Conservation (phyloP, 805 yeast species). For the Yarrowia yakushimensis region DNA sequence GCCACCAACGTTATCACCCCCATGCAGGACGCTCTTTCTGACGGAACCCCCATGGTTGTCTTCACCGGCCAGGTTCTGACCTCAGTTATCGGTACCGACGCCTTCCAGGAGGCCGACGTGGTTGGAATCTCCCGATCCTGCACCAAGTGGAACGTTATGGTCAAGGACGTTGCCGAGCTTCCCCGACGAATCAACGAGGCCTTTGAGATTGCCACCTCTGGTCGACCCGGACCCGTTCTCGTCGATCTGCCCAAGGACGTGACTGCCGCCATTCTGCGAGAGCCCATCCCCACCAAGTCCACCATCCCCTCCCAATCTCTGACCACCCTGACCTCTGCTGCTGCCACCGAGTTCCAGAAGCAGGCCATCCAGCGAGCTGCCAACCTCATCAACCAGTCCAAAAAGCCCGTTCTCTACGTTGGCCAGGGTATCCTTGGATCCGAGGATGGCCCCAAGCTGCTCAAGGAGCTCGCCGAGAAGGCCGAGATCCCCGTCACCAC, state of each 20-base stretch:
- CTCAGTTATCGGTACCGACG: slow-evolving; percentile 93
- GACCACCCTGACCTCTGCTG: slow-evolving; percentile 63
- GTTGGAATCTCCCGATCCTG: slow-evolving; percentile 95
- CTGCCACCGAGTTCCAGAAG: slow-evolving; percentile 68
- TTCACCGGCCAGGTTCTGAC: slow-evolving; percentile 98
- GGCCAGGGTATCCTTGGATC: slow-evolving; percentile 87
- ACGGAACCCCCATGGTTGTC: slow-evolving; percentile 95
- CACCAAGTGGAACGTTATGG: slow-evolving; percentile 99
- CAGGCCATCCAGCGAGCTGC: slow-evolving; percentile 78
- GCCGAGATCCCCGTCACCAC: slow-evolving; percentile 96
- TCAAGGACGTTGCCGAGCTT: slow-evolving; percentile 85
- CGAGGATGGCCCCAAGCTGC: slow-evolving; percentile 71
- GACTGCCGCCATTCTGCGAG: slow-evolving; percentile 82
- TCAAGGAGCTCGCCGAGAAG: slow-evolving; percentile 83
- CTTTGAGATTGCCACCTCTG: slow-evolving; percentile 91
- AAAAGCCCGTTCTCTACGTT: slow-evolving; percentile 83
- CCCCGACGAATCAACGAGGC: slow-evolving; percentile 97
- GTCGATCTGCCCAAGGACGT: slow-evolving; percentile 98
- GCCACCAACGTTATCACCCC: slow-evolving; percentile 99
- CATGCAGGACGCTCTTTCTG: slow-evolving; percentile 94
- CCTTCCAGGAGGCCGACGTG: slow-evolving; percentile 98
- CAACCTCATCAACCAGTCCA: slow-evolving; percentile 69
- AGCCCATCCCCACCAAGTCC: slow-evolving; percentile 88
- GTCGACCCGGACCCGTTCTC: slow-evolving; percentile 97
- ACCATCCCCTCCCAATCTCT: slow-evolving; percentile 57